Conservation (phyloP, 192 early-diverging fungal genomes). For the Podila horticola region DNA sequence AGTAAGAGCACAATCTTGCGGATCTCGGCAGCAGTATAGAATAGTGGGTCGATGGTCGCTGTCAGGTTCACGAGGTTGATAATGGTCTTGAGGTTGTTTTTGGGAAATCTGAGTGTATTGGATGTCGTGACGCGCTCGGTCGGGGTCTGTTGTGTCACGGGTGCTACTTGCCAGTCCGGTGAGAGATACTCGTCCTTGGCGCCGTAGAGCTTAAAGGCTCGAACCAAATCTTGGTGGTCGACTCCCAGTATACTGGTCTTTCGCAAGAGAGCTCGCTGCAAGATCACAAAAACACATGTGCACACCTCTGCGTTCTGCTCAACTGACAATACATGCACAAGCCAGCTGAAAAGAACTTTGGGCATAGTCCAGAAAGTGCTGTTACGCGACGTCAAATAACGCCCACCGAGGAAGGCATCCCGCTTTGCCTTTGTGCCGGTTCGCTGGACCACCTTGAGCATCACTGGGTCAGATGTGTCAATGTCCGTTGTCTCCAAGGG, state of each 20-base stretch:
- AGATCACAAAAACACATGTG: constrained; percentile 13
- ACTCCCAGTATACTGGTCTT: constrained; percentile 28
- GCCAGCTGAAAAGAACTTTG: constrained; percentile 32
- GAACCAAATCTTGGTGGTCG: constrained; percentile 25
- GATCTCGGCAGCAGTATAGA: constrained; percentile 19
- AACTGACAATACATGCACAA: constrained; percentile 19
- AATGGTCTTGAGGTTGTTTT: constrained; percentile 27
- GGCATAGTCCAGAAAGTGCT: constrained; percentile 40
- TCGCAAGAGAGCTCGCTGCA: constrained; percentile 18
- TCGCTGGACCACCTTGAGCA: constrained; percentile 18
- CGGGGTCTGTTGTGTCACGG: constrained; percentile 12
- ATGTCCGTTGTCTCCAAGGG: constrained; percentile 5
- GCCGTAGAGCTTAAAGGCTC: constrained; percentile 22
- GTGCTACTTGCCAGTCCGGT: constrained; percentile 21
- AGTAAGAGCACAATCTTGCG: constrained; percentile 28
- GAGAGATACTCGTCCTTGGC: constrained; percentile 25
- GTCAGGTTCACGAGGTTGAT: constrained; percentile 35
- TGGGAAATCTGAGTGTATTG: constrained; percentile 27
- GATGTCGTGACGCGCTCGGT: constrained; percentile 11
- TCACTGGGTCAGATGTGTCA: constrained; percentile 12
- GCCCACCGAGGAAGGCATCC: constrained; percentile 16
- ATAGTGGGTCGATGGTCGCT: constrained; percentile 38
- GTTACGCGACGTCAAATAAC: constrained; percentile 17
- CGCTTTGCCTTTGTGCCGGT: constrained; percentile 16
- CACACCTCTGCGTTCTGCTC: constrained; percentile 24